Evolutionary conservation across 768 basidiomycete genomes (phyloP).

Genomic region (Russula brevipes): DNA sequence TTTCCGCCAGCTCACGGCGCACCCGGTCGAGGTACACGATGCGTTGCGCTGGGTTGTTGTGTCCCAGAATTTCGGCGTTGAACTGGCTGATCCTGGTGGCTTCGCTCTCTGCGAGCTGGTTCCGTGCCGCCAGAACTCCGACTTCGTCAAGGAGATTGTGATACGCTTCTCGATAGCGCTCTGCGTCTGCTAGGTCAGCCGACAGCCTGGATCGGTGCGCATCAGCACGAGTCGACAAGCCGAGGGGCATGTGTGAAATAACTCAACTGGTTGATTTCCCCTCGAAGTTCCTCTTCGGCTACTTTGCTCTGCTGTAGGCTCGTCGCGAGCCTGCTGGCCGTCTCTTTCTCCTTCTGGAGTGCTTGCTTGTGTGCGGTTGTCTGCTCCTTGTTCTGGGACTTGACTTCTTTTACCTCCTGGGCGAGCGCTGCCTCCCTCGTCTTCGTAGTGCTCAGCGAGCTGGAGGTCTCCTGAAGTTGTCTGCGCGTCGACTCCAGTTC

Average conservation of each 20-base stretch:
- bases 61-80: conserved; percentile 82
- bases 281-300: conserved; percentile 62
- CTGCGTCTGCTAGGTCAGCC: conserved; percentile 53
- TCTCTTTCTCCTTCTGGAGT: conserved; percentile 34
- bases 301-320: conserved; percentile 52
- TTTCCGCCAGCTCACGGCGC: conserved; percentile 70
- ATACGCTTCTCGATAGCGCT: conserved; percentile 69
- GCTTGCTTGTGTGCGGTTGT: conserved; percentile 30
- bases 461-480: conserved; percentile 27
- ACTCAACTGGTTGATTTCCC: conserved; percentile 63
- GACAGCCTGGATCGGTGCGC: conserved; percentile 34
- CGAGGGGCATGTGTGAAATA: background rate
- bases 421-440: conserved; percentile 29
- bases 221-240: background rate
- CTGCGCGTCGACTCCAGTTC: conserved; percentile 25
- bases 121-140: conserved; percentile 58
- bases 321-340: conserved; percentile 43
- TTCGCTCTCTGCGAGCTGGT: conserved; percentile 77
- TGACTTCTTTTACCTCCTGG: conserved; percentile 29
- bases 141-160: conserved; percentile 58
- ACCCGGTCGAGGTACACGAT: conserved; percentile 86
- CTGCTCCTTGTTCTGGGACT: conserved; percentile 33
- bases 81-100: conserved; percentile 67
- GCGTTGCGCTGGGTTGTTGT: conserved; percentile 78
- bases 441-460: conserved; percentile 24